Evolutionary conservation across 2,329 filamentous ascomycete species (phyloP), one percentile per base, ranked within the genome.

Genomic region (Talaromyces sp.): DNA sequence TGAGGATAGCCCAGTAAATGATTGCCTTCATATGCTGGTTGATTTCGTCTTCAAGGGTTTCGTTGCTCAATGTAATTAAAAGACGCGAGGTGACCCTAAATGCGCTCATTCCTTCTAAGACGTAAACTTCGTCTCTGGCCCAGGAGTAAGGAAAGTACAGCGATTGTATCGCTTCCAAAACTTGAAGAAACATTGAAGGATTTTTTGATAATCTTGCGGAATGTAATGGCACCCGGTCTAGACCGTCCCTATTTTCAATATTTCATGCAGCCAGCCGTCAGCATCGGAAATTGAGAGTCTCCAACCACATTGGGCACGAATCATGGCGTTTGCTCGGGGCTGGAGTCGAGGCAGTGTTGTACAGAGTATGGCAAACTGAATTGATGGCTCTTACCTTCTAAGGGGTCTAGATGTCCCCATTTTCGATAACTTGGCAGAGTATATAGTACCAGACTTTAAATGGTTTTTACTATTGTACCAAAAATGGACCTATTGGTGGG

Each of bases 1-100:
- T 59, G 18, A 59, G 4, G 5, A 59, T 9, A 9, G 47, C 57
- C 47, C 47, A 59, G 50, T 59, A 59, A n/a, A 59, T 31, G 2
- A 59, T 34, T 40, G 30, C 31, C 5, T 36, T 30, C 8, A 36
- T 36, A 14, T 36, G 31, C 5, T 40, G 16, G 16, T 59, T 36
- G 57, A 52, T 18, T 9, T 59, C 7, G 4, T 53, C 1, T n/a
- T n/a, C 34, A 16, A 10, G 10, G 9, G 12, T 30, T 57, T 14
- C 12, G 16, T 8, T 1, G 16, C 5, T 6, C 1, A n/a, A n/a
- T 31, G 7, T n/a, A n/a, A 6, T 10, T 47, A 16, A 47, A n/a
- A 14, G 18, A 23, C 30, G 18, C 23, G 5, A 2, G 23, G 6
- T 9, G 44, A n/a, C 23, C 5, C 7, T n/a, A 30, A 2, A 18